Evolutionary conservation across 1,139 yeast species (phyloP), one percentile per base, ranked within the genome.

Genomic region (Debaryomyces nepalensis): DNA sequence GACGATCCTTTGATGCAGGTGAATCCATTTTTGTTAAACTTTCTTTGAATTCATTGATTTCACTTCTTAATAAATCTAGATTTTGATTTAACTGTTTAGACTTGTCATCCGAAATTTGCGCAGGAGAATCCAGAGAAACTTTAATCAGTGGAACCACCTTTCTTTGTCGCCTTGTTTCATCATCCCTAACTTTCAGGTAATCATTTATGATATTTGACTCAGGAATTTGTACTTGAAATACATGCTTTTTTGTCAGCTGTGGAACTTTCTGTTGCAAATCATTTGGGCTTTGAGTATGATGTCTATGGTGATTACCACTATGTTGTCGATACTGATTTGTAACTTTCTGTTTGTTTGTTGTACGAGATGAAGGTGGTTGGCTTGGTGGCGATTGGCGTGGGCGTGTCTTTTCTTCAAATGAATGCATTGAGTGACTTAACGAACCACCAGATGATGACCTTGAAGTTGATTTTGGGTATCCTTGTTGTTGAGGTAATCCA

Each of bases 1-100:
- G 41, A 5, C 37, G 24, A 4, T 31, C 37, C 9, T 38, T 27
- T 21, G 42, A 33, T 14, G 30, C 33, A 4, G 35, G 26, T 0
- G 33, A 22, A 14, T 68, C 74, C 11, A 52, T 50, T 38, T 58
- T 62, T 34, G 62, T 63, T 49, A 73, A 60, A 44, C 74, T 70
- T 43, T 73, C 78, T 43, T 73, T 73, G 47, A 73, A 74, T 43
- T 73, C 77, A 48, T 73, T 73, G 44, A 74, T 71, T 51, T 74
- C 79, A 19, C 64, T 59, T 41, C 78, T 55, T 42, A 74, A 62
- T 42, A 72, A 51, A 46, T 73, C 75, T 45, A 74, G 63, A 46
- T 73, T 72, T 41, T 71, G 75, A 45, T 71, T 71, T 53, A 73
- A 58, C 41, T 70, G 70, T n/a, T 52, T 54, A 0, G 69, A 54